Percentiles rank a stretch among this genome's conserved stretches.
phyloP scores from a whole-genome alignment of 192 early-diverging fungal genomes.

The Spizellomyces sp. region DNA sequence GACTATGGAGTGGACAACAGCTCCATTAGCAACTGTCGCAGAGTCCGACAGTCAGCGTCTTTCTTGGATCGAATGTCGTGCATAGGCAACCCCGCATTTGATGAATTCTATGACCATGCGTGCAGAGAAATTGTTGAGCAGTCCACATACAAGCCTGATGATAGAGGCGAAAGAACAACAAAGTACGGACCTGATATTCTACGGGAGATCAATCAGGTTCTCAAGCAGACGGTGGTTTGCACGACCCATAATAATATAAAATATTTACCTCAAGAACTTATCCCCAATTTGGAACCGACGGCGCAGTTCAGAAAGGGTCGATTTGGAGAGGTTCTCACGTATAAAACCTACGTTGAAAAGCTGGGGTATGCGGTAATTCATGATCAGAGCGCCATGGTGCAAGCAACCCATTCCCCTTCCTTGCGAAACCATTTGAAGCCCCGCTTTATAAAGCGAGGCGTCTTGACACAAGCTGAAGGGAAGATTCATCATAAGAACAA shows the following conservation, averaged over 20 bases:
- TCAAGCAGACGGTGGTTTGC: constrained; percentile 29
- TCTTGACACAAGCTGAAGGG: neutral
- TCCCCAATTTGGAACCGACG: constrained; percentile 7
- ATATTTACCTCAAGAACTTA: constrained; percentile 26
- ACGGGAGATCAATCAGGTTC: constrained; percentile 22
- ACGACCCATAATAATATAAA: constrained; percentile 42
- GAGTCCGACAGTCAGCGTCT: no score
- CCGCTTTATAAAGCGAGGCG: neutral
- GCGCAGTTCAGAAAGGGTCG: constrained; percentile 25
- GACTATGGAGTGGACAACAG: constrained; percentile 6
- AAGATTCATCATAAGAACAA: neutral
- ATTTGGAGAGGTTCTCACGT: constrained; percentile 19
- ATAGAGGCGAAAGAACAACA: constrained; percentile 10
- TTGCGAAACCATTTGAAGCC: constrained; percentile 18
- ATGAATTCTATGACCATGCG: no score
- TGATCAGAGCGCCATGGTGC: constrained; percentile 27
- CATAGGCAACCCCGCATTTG: constrained; percentile 4
- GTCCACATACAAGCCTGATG: neutral
- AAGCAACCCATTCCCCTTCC: constrained; percentile 28
- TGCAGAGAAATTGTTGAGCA: constrained; percentile 4
- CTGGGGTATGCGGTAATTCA: constrained; percentile 40
- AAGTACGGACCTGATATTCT: constrained; percentile 12
- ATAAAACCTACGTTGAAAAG: constrained; percentile 30
- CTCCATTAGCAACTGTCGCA: neutral
- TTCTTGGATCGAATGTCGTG: neutral